A percentile compares a stretch with the other conserved stretches of the same genome.
phyloP scores from a whole-genome alignment of 768 basidiomycete genomes.

The Asterophora lycoperdoides region DNA sequence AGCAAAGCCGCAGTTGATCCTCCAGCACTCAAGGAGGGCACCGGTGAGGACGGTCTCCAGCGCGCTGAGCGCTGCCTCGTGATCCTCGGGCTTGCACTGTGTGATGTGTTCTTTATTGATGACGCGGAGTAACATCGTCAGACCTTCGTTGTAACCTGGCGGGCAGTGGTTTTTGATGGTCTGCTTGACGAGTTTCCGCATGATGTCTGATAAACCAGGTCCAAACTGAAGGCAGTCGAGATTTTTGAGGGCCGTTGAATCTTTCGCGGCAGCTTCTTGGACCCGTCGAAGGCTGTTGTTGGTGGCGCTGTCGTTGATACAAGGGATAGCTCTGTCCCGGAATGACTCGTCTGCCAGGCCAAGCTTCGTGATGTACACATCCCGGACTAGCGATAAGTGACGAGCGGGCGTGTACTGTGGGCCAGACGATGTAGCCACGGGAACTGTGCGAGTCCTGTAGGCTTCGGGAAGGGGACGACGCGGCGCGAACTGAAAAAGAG shows the following conservation, averaged over 20 bases:
- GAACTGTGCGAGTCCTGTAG: background rate
- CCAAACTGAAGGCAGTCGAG: background rate
- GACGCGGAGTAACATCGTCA: background rate
- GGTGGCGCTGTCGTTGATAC: constrained; percentile 3
- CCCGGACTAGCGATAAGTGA: background rate
- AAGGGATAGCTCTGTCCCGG: background rate
- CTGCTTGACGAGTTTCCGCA: background rate
- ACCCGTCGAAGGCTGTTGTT: background rate
- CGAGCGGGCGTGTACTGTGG: constrained; percentile 2
- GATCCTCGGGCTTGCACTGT: background rate
- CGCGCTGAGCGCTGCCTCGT: constrained; percentile 1
- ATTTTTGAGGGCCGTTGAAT: background rate
- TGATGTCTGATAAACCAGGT: background rate
- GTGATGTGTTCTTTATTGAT: background rate
- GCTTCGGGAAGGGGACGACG: background rate
- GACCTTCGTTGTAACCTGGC: background rate
- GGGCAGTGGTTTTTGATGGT: background rate
- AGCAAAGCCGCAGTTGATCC: background rate
- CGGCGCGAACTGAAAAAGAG: background rate
- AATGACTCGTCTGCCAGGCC: background rate
- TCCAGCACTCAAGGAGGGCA: constrained; percentile 1
- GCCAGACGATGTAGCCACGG: background rate
- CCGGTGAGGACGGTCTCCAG: background rate
- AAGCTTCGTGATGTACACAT: background rate
- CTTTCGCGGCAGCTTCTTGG: background rate